Evolutionary conservation across 345 rosid species (phyloP).

Genomic region (Punica granatum): DNA sequence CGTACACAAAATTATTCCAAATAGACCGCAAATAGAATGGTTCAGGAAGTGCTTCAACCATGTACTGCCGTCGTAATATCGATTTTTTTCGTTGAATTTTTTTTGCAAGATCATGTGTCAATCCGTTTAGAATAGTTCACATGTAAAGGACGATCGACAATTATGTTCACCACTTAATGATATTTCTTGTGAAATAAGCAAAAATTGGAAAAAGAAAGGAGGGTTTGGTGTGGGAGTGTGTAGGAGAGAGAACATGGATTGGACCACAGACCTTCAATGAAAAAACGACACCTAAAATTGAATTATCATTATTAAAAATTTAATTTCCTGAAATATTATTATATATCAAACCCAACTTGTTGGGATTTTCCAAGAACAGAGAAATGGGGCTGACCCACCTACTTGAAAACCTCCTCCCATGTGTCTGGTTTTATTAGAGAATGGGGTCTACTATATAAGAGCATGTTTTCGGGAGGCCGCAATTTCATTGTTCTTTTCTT

Average conservation of each 20-base stretch:
- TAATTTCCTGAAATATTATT: neutral
- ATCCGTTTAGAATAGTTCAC: too few species aligned
- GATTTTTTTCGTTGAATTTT: too few species aligned
- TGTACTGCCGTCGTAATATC: too few species aligned
- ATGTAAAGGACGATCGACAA: too few species aligned
- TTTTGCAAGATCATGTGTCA: too few species aligned
- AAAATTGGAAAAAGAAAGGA: neutral
- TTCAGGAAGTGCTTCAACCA: too few species aligned
- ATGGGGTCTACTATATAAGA: constrained; percentile 29
- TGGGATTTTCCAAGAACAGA: constrained; percentile 54
- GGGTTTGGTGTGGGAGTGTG: constrained; percentile 31
- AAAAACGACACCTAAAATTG: constrained; percentile 4
- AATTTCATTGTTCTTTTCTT: neutral
- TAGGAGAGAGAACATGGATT: constrained; percentile 31
- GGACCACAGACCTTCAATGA: constrained; percentile 47
- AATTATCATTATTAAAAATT: neutral
- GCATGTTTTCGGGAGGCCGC: neutral
- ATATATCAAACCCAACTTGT: constrained; percentile 46
- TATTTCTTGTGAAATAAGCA: constrained; percentile 31
- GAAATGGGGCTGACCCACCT: constrained; percentile 29
- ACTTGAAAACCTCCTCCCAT: constrained; percentile 23
- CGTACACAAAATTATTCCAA: neutral
- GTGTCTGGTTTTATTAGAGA: constrained; percentile 48
- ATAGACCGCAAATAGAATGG: too few species aligned
- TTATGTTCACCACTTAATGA: too few species aligned